These are phyloP conservation scores for Salix suchowensis DNA, from an alignment of 345 rosid genomes.

Conservation along the genomic window DNA sequence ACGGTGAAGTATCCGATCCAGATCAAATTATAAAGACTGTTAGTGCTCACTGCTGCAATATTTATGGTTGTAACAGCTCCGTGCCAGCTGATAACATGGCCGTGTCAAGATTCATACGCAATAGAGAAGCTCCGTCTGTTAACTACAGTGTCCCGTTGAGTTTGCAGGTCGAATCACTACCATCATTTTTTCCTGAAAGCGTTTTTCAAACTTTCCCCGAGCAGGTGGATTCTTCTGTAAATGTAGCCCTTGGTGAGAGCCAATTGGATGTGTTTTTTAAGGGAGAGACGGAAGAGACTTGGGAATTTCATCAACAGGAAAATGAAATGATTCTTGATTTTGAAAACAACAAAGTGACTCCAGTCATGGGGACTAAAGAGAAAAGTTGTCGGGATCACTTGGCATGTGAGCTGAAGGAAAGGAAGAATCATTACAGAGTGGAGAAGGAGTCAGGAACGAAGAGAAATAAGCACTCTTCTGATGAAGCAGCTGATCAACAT, in stretches of 20 bases:
- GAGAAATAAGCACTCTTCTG: constrained; percentile 7
- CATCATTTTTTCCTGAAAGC: background rate
- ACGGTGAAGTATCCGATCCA: background rate
- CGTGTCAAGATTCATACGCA: background rate
- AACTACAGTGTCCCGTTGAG: background rate
- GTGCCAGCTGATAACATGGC: background rate
- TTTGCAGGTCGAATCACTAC: background rate
- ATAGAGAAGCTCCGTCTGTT: background rate
- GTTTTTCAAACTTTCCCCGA: background rate
- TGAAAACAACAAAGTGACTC: background rate
- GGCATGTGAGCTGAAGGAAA: background rate
- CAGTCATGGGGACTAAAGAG: background rate
- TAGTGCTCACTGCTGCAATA: background rate
- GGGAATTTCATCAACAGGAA: background rate
- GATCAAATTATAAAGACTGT: background rate
- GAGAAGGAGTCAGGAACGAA: constrained; percentile 4
- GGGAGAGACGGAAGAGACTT: background rate
- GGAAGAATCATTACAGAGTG: constrained; percentile 8
- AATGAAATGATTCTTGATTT: background rate
- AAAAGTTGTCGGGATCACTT: background rate
- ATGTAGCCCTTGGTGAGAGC: background rate
- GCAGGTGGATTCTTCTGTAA: background rate
- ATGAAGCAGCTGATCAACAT: constrained; percentile 2
- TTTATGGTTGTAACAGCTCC: background rate
- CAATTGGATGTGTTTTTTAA: background rate